Conservation (phyloP, 2,329 filamentous ascomycete species). For the Westerdykella sp. region DNA sequence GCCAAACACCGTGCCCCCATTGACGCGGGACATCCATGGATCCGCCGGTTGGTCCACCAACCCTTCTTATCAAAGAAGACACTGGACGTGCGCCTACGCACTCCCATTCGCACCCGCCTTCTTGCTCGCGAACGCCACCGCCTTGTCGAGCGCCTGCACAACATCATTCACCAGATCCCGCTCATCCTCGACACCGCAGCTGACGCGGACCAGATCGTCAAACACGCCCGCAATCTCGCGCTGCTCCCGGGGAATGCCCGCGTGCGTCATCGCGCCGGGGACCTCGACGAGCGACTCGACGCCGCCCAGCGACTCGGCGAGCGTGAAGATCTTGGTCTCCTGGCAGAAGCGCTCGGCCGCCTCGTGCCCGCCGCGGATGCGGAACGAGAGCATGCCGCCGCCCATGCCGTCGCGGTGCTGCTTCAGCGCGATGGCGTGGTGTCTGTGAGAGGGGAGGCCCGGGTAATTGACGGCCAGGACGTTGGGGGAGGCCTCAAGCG, state of each 20-base stretch:
- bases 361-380: constrained; percentile 75
- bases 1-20: no score
- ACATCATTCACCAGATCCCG: constrained; percentile 79
- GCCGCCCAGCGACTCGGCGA: constrained; percentile 87
- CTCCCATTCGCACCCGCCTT: constrained; percentile 35
- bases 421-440: constrained; percentile 75
- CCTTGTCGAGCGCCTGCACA: constrained; percentile 72
- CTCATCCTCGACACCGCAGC: constrained; percentile 89
- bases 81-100: not conserved
- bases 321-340: constrained; percentile 78
- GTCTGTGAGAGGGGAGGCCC: constrained; percentile 78
- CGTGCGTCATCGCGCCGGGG: constrained; percentile 93
- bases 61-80: no score
- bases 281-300: constrained; percentile 90
- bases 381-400: constrained; percentile 96
- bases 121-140: constrained; percentile 43
- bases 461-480: constrained; percentile 95
- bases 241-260: constrained; percentile 84
- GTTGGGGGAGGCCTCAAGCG: constrained; percentile 71
- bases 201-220: constrained; percentile 88
- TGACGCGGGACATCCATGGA: no score
- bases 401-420: constrained; percentile 94
- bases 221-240: constrained; percentile 89
- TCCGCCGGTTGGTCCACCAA: no score
- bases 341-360: constrained; percentile 93